Evolutionary conservation across 306 rosid genomes (phyloP).

Genomic region (Gastrolobium bilobum): DNA sequence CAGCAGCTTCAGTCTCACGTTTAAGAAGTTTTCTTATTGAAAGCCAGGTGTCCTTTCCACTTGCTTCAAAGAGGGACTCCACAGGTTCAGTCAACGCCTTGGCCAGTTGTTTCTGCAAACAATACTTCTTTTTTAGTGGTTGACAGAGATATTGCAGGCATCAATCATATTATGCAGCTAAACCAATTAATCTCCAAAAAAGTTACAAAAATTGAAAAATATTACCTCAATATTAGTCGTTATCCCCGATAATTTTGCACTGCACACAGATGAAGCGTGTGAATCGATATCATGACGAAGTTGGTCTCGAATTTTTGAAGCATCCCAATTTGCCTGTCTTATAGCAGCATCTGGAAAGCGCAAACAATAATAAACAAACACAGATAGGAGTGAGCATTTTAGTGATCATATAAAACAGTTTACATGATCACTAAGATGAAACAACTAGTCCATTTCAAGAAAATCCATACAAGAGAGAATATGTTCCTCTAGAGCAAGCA

Average conservation of each 20-base stretch:
- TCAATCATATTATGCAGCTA: conserved; percentile 28
- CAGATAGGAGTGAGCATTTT: conserved; percentile 7
- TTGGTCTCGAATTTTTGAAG: conserved; percentile 71
- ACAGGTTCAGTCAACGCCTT: conserved; percentile 74
- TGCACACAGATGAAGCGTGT: conserved; percentile 67
- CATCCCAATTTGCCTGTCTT: conserved; percentile 75
- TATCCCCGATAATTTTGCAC: conserved; percentile 66
- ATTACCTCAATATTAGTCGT: conserved; percentile 68
- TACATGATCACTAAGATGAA: conserved; percentile 5
- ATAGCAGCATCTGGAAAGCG: conserved; percentile 71
- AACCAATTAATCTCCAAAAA: conserved; percentile 31
- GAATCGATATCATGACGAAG: conserved; percentile 76
- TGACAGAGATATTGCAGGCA: conserved; percentile 29
- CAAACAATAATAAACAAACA: conserved; percentile 36
- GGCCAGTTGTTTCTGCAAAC: conserved; percentile 69
- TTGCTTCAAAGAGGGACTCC: conserved; percentile 76
- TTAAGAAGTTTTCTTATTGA: conserved; percentile 77
- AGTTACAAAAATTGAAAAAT: background rate
- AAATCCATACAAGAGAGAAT: conserved; percentile 31
- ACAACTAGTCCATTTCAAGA: conserved; percentile 15
- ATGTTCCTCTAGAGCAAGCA: conserved; percentile 29
- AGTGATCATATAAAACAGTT: background rate
- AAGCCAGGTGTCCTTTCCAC: conserved; percentile 79
- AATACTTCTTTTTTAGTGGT: conserved; percentile 28
- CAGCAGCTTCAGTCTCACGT: conserved; percentile 69